These are phyloP conservation scores for Pseudogymnoascus sp. DNA, from an alignment of 2,329 filamentous ascomycete species.

Conservation along the genomic window DNA sequence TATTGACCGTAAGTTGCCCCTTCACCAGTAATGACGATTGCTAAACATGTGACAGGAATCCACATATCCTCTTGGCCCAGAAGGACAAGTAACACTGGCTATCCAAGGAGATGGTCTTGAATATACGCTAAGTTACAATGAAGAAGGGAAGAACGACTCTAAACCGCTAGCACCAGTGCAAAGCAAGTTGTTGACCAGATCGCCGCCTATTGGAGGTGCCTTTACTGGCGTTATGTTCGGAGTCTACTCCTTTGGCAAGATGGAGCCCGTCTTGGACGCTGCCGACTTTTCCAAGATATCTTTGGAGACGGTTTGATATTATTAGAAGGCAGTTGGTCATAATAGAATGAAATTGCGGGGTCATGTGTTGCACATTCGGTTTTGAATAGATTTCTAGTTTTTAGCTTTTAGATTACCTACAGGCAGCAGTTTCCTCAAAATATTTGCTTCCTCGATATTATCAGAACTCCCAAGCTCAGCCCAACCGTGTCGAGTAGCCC, in stretches of 20 bases:
- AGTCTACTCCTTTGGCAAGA: conserved; percentile 17
- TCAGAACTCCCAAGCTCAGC: background rate
- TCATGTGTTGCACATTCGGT: background rate
- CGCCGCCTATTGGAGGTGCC: conserved; percentile 16
- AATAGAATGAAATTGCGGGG: background rate
- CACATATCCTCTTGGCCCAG: background rate
- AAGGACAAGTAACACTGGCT: background rate
- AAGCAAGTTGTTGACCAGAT: conserved; percentile 13
- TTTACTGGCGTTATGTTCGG: conserved; percentile 19
- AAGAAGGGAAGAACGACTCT: background rate
- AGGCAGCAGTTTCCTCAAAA: conserved; percentile 5
- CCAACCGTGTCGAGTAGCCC: background rate
- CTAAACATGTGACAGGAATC: background rate
- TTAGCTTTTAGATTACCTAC: background rate
- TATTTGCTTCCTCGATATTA: conserved; percentile 8
- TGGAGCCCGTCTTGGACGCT: conserved; percentile 15
- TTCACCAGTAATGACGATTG: background rate
- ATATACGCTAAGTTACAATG: background rate
- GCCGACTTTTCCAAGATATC: conserved; percentile 14
- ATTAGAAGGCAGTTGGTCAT: background rate
- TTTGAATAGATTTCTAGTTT: background rate
- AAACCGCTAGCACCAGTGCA: background rate
- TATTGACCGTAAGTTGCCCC: background rate
- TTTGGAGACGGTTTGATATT: background rate
- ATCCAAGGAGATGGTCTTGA: conserved; percentile 5